phyloP scores from a whole-genome alignment of 108 stramenopile genomes.

The Chaetoceros tenuissimus region DNA sequence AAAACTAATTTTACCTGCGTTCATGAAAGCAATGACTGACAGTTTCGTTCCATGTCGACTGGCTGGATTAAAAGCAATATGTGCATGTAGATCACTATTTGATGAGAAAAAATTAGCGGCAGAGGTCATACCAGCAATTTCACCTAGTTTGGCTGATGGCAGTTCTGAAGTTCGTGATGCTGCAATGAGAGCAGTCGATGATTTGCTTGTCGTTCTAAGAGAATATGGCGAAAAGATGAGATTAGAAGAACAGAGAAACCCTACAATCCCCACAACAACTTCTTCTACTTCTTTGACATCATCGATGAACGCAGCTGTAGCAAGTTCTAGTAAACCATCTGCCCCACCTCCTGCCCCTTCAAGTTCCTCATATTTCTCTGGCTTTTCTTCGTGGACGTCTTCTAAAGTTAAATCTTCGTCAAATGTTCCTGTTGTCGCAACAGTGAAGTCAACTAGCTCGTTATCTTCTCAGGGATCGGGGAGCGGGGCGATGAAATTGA shows the following conservation, averaged over 20 bases:
- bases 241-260: constrained; percentile 17
- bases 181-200: constrained; percentile 60
- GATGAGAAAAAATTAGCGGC: constrained; percentile 40
- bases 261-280: constrained; percentile 1
- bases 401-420: constrained; percentile 19
- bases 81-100: constrained; percentile 48
- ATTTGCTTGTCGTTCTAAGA: constrained; percentile 40
- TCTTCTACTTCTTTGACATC: neutral
- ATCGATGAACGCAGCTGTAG: neutral
- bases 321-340: constrained; percentile 10
- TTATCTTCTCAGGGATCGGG: neutral
- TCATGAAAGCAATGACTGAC: constrained; percentile 69
- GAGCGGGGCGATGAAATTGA: constrained; percentile 13
- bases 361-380: constrained; percentile 29
- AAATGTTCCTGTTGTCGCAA: neutral
- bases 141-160: constrained; percentile 59
- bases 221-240: constrained; percentile 49
- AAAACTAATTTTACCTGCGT: constrained; percentile 76
- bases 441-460: neutral
- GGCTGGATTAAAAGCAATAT: constrained; percentile 42
- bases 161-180: constrained; percentile 59
- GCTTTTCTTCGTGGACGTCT: constrained; percentile 16
- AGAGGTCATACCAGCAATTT: constrained; percentile 57
- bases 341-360: constrained; percentile 5
- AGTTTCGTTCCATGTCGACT: constrained; percentile 74